Conservation (phyloP, 352 stramenopile species). For the Phytophthora ohioensis region DNA sequence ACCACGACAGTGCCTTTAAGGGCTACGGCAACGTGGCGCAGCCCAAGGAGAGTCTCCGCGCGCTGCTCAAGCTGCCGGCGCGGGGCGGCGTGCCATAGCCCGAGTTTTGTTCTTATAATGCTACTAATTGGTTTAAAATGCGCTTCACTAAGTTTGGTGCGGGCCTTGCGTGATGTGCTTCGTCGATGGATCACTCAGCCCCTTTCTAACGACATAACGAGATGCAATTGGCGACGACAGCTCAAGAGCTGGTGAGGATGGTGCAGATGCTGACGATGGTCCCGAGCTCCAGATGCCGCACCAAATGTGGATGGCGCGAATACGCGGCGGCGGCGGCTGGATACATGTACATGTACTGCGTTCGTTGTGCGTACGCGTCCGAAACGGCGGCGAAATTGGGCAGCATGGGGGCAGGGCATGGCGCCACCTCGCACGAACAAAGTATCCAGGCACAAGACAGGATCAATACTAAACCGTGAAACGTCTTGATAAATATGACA, state of each 20-base stretch:
- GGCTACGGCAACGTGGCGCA: constrained; percentile 68
- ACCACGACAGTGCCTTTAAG: constrained; percentile 82
- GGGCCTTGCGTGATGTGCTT: too few species aligned
- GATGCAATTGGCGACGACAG: constrained; percentile 36
- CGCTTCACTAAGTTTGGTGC: background rate
- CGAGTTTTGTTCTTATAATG: constrained; percentile 34
- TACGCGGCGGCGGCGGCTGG: background rate
- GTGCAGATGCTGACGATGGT: constrained; percentile 17
- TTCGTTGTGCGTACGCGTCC: constrained; percentile 9
- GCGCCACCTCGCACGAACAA: constrained; percentile 4
- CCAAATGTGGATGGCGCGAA: constrained; percentile 28
- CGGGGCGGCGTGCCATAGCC: constrained; percentile 30
- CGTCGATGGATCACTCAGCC: constrained; percentile 8
- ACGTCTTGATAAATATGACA: constrained; percentile 51
- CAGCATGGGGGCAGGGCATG: background rate
- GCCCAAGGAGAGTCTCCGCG: constrained; percentile 76
- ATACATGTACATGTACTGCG: constrained; percentile 14
- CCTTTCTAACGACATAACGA: constrained; percentile 37
- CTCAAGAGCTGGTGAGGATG: constrained; percentile 13
- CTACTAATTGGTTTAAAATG: constrained; percentile 26
- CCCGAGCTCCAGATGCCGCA: constrained; percentile 25
- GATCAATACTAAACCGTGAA: constrained; percentile 28
- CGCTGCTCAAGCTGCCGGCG: constrained; percentile 51
- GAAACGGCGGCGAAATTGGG: constrained; percentile 9
- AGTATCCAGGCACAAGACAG: background rate